Evolutionary conservation across 768 basidiomycete species (phyloP).

Genomic region (Boletus bicolor): DNA sequence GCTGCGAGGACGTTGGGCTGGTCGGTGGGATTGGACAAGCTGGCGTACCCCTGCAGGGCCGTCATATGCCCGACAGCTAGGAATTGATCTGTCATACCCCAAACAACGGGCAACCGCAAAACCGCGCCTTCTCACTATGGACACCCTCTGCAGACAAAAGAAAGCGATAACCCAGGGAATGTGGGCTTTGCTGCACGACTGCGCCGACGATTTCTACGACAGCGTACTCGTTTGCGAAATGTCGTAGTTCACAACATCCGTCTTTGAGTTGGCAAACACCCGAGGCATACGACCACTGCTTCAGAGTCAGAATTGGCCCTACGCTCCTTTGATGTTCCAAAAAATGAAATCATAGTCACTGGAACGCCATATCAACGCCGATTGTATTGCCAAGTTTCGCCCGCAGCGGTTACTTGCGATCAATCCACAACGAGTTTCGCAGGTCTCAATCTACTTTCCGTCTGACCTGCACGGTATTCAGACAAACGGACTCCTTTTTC

Average conservation of each 20-base stretch:
- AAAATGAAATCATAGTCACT: neutral
- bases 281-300: neutral
- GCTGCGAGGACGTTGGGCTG: neutral
- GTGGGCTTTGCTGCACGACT: neutral
- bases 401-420: neutral
- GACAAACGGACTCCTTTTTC: neutral
- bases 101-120: neutral
- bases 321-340: neutral
- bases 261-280: neutral
- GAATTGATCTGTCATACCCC: neutral
- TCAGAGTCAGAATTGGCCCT: neutral
- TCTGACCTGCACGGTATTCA: neutral
- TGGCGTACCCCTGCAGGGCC: neutral
- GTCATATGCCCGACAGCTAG: no score
- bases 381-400: neutral
- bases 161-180: neutral
- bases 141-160: neutral
- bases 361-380: no score
- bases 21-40: neutral
- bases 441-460: neutral
- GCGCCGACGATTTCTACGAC: no score
- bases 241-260: neutral
- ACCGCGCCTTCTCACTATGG: neutral
- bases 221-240: neutral
- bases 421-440: neutral